Percentiles rank a stretch among this genome's conserved stretches.
Evolutionary conservation across 2,329 filamentous ascomycete genomes (phyloP).

Genomic region (Fusarium oligoseptatum): DNA sequence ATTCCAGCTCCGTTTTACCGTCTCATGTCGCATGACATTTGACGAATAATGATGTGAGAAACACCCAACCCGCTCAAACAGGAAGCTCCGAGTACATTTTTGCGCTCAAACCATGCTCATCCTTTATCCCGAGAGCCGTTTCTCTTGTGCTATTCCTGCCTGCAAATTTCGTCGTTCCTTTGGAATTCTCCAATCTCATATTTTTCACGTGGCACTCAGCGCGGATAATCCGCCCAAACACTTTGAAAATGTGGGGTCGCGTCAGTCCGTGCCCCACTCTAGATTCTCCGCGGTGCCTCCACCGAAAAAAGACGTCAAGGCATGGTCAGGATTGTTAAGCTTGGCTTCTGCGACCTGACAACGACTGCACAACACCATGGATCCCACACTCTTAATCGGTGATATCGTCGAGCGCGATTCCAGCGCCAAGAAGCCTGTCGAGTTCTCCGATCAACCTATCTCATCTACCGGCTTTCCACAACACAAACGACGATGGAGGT

Average conservation of each 20-base stretch:
- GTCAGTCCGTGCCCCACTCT: slow-evolving; percentile 32
- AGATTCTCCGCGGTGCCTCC: slow-evolving; percentile 37
- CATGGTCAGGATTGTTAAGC: slow-evolving; percentile 16
- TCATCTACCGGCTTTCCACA: slow-evolving; percentile 83
- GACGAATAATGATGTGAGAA: slow-evolving; percentile 13
- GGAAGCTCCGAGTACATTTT: not conserved
- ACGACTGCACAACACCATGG: slow-evolving; percentile 46
- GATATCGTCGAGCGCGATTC: slow-evolving; percentile 85
- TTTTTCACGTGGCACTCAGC: slow-evolving; percentile 34
- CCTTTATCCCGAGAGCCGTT: not conserved
- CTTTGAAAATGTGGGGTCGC: slow-evolving; percentile 33
- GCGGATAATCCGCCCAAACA: slow-evolving; percentile 31
- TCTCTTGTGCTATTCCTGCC: not conserved
- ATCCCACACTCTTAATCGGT: slow-evolving; percentile 70
- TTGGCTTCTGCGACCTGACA: slow-evolving; percentile 5
- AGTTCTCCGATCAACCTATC: slow-evolving; percentile 61
- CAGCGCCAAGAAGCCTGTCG: slow-evolving; percentile 70
- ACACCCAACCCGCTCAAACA: not conserved
- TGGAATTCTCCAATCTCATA: not conserved
- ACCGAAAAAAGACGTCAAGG: slow-evolving; percentile 41
- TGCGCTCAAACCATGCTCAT: not conserved
- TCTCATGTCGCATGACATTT: slow-evolving; percentile 27
- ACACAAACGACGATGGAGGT: slow-evolving; percentile 80
- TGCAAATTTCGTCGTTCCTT: not conserved
- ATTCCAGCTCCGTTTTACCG: slow-evolving; percentile 28